Evolutionary conservation across 1,284 basidiomycete genomes (phyloP).

Genomic region (Moniliella sp.): DNA sequence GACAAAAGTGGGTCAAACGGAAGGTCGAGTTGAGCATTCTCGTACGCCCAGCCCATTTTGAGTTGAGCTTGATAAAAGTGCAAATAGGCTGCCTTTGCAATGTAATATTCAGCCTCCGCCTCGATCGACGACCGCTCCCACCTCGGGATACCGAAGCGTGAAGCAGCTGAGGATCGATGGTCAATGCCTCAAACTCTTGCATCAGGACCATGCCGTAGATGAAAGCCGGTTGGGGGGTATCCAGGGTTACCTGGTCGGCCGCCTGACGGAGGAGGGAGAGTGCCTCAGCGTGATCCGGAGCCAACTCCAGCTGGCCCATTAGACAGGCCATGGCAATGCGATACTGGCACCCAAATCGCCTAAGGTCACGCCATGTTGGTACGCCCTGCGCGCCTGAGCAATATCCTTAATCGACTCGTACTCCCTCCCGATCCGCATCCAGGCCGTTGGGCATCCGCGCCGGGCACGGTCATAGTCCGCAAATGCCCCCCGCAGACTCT

Average conservation of each 20-base stretch:
- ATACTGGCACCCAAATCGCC: constrained; percentile 53
- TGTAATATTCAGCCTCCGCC: constrained; percentile 21
- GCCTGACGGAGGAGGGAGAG: constrained; percentile 55
- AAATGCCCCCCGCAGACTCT: constrained; percentile 59
- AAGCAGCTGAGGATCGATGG: too few species aligned
- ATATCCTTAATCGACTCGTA: constrained; percentile 66
- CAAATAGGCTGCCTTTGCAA: constrained; percentile 65
- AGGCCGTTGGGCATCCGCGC: constrained; percentile 35
- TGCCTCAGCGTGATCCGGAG: constrained; percentile 42
- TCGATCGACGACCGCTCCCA: too few species aligned
- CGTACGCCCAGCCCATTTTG: constrained; percentile 66
- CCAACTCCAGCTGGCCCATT: constrained; percentile 58
- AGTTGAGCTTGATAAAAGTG: constrained; percentile 72
- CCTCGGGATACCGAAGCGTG: constrained; percentile 13
- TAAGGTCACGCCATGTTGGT: constrained; percentile 51
- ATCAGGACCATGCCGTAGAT: constrained; percentile 56
- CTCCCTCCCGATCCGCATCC: constrained; percentile 71
- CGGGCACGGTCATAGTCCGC: constrained; percentile 47
- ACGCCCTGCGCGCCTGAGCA: constrained; percentile 53
- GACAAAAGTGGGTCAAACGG: constrained; percentile 68
- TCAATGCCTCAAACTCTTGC: constrained; percentile 37
- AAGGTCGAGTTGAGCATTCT: constrained; percentile 66
- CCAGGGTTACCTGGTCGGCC: constrained; percentile 51
- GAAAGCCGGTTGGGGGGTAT: constrained; percentile 66
- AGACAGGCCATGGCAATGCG: constrained; percentile 58